phyloP scores from a whole-genome alignment of 306 rosid genomes.

The Cucurbita maxima region DNA sequence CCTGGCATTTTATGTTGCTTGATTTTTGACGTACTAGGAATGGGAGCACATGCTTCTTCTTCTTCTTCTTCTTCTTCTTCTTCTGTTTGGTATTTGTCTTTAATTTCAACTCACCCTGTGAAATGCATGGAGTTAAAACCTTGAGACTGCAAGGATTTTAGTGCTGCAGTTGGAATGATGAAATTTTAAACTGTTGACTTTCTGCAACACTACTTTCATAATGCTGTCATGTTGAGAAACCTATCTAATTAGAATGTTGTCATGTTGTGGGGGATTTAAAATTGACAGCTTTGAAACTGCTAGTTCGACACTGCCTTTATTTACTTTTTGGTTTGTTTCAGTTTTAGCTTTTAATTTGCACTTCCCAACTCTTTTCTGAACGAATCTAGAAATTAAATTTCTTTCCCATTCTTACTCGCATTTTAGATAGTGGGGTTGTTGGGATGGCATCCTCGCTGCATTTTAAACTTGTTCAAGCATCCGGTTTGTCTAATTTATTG shows the following conservation, averaged over 20 bases:
- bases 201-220: not conserved
- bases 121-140: not conserved
- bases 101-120: not conserved
- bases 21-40: not conserved
- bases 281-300: not conserved
- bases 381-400: not conserved
- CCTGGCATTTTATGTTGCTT: not conserved
- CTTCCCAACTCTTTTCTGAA: not conserved
- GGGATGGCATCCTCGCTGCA: not conserved
- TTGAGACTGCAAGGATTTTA: not conserved
- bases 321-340: not conserved
- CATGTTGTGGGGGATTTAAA: not conserved
- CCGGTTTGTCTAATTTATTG: too few relatives aligned
- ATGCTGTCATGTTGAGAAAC: not conserved
- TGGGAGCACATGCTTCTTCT: not conserved
- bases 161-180: not conserved
- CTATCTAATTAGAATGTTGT: not conserved
- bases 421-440: not conserved
- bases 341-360: not conserved
- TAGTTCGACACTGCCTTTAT: not conserved
- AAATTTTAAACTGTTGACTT: not conserved
- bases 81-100: not conserved
- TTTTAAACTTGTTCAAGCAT: not conserved
- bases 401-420: not conserved
- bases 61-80: not conserved